Evolutionary conservation across 148 eudicot genomes (phyloP).

Genomic region (Camellia granthamiana): DNA sequence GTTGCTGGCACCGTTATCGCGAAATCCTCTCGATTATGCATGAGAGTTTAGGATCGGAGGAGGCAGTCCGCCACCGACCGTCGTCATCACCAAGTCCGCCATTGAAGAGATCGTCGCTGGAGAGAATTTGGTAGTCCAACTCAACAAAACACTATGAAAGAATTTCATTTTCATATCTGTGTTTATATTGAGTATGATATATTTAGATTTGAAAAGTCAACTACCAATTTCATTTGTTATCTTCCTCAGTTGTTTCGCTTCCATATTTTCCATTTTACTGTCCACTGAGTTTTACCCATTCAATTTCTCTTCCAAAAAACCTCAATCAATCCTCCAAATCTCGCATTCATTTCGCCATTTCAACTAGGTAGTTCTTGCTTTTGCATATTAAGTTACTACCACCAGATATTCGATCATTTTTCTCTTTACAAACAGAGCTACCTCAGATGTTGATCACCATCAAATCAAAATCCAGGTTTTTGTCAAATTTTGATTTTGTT

Average conservation of each 20-base stretch:
- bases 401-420: background rate
- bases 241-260: background rate
- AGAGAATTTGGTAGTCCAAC: background rate
- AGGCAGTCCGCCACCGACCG: too few species aligned
- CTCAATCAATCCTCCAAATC: background rate
- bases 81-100: too few species aligned
- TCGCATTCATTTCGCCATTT: background rate
- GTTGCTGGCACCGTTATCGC: too few species aligned
- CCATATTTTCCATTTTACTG: background rate
- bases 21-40: too few species aligned
- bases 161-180: background rate
- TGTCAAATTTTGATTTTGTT: background rate
- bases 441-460: background rate
- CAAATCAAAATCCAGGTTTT: background rate
- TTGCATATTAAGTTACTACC: background rate
- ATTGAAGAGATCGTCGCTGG: too few species aligned
- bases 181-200: background rate
- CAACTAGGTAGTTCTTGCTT: background rate
- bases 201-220: background rate
- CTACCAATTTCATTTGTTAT: background rate
- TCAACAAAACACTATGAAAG: background rate
- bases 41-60: too few species aligned
- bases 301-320: background rate
- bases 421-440: background rate
- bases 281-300: background rate